These are phyloP conservation scores for Intubia oerlemansii DNA, from an alignment of 2,329 filamentous ascomycete genomes.

Conservation along the genomic window DNA sequence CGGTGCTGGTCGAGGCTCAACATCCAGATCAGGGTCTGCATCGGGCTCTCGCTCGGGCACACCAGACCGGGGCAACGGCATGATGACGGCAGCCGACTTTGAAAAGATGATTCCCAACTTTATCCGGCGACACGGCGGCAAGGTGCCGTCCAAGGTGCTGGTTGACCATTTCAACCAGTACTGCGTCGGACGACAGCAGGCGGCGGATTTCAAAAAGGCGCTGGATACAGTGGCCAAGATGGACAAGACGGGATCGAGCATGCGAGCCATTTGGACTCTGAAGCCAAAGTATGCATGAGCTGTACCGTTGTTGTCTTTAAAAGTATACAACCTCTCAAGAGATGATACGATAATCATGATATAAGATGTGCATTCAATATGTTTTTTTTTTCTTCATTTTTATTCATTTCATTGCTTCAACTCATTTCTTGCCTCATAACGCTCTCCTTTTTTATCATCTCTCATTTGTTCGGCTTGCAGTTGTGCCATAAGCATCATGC, in stretches of 20 bases:
- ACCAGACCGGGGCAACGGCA: constrained; percentile 9
- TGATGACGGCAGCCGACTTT: constrained; percentile 37
- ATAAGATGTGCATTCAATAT: background rate
- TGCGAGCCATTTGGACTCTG: constrained; percentile 32
- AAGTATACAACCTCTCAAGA: too few species aligned
- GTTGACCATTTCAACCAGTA: constrained; percentile 78
- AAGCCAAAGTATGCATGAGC: constrained; percentile 13
- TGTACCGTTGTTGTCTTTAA: background rate
- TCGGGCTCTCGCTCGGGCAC: constrained; percentile 22
- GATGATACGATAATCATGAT: background rate
- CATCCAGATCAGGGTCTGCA: constrained; percentile 8
- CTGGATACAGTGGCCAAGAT: constrained; percentile 56
- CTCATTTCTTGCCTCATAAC: too few species aligned
- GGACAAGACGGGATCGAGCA: constrained; percentile 32
- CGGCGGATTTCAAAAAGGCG: constrained; percentile 63
- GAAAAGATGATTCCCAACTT: constrained; percentile 56
- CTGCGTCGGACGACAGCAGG: constrained; percentile 46
- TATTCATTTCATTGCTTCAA: background rate
- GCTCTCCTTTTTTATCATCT: background rate
- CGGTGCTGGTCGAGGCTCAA: too few species aligned
- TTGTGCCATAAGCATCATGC: constrained; percentile 21
- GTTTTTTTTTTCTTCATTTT: constrained; percentile 2
- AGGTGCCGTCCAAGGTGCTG: constrained; percentile 62
- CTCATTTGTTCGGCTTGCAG: constrained; percentile 10
- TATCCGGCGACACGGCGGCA: constrained; percentile 55